phyloP scores from a whole-genome alignment of 139 green algal genomes.

The Spirogloea muscicola region DNA sequence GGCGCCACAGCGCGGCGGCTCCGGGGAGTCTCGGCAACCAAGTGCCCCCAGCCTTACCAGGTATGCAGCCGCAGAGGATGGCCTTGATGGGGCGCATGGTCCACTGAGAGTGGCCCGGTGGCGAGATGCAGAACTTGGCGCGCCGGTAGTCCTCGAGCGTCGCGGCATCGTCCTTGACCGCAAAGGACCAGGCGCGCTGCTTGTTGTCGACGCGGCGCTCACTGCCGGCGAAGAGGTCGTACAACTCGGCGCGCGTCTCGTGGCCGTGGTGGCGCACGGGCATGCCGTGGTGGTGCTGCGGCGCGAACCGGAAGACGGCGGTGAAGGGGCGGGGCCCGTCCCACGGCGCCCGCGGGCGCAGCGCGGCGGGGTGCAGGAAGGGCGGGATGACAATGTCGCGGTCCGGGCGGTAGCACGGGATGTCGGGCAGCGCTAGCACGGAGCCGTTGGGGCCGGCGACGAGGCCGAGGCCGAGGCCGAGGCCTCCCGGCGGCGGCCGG shows the following conservation, averaged over 20 bases:
- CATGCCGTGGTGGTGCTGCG: conserved; percentile 26
- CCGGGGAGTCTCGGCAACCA: neutral
- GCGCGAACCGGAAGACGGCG: conserved; percentile 23
- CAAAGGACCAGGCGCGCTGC: conserved; percentile 13
- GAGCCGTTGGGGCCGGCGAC: too few relatives aligned
- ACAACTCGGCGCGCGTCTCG: conserved; percentile 6
- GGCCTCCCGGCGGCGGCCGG: neutral
- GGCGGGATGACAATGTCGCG: conserved; percentile 31
- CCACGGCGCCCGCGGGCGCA: neutral
- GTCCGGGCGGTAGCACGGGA: conserved; percentile 32
- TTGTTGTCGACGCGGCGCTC: too few relatives aligned
- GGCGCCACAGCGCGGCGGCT: neutral
- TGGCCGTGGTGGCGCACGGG: conserved; percentile 20
- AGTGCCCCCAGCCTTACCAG: neutral
- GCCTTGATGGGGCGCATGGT: conserved; percentile 28
- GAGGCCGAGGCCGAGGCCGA: neutral
- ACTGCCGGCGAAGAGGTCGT: too few relatives aligned
- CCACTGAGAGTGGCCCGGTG: conserved; percentile 33
- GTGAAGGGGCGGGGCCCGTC: neutral
- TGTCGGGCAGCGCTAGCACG: conserved; percentile 13
- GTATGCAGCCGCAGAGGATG: neutral
- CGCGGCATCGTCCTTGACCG: conserved; percentile 18
- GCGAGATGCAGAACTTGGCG: neutral
- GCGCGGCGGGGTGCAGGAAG: neutral
- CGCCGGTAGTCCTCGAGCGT: conserved; percentile 14